Percentiles rank a stretch among this genome's conserved stretches.
These are phyloP conservation scores for Oxyria digyna DNA, from an alignment of 148 eudicot genomes.

Conservation along the genomic window DNA sequence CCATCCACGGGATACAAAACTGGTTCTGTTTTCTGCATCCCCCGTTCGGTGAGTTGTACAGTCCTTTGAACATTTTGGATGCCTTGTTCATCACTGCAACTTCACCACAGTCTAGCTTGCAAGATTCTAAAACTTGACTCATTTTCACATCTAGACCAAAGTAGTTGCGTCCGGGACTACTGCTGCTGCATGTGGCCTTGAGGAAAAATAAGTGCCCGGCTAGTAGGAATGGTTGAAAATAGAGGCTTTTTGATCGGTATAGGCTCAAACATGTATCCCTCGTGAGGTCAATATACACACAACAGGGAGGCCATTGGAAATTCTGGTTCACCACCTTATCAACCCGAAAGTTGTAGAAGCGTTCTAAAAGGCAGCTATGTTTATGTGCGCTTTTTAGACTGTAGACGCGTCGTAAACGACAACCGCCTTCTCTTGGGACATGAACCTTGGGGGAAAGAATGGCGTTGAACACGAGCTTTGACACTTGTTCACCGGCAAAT, in stretches of 20 bases:
- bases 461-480: no score
- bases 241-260: slow-evolving; percentile 24
- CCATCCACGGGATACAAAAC: slow-evolving; percentile 64
- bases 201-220: no score
- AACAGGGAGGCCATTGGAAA: slow-evolving; percentile 62
- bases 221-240: slow-evolving; percentile 77
- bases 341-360: no score
- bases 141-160: slow-evolving; percentile 68
- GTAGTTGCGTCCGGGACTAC: slow-evolving; percentile 21
- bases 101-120: slow-evolving; percentile 64
- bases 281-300: slow-evolving; percentile 70
- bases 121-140: slow-evolving; percentile 59
- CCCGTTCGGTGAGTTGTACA: background rate
- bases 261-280: slow-evolving; percentile 54
- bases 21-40: background rate
- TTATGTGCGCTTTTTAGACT: no score
- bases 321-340: no score
- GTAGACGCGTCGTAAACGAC: no score
- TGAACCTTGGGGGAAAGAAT: no score
- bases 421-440: no score
- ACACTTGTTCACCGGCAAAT: no score
- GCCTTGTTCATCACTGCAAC: slow-evolving; percentile 71
- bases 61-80: no score
- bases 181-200: no score
- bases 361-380: no score